A percentile compares a stretch with the other conserved stretches of the same genome.
phyloP scores from a whole-genome alignment of 2,329 filamentous ascomycete genomes.

The Trichoderma semiorbis region DNA sequence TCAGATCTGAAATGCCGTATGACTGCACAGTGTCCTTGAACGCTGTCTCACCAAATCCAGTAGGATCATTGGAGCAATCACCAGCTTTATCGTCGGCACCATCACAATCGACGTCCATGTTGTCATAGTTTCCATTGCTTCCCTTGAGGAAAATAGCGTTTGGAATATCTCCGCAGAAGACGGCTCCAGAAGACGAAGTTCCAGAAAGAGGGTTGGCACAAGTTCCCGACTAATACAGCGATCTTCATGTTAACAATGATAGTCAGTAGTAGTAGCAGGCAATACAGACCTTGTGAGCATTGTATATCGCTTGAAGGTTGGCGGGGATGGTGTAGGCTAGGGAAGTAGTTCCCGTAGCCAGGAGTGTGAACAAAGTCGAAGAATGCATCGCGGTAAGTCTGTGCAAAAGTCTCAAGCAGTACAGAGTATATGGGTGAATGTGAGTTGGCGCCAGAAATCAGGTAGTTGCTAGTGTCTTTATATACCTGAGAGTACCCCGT shows the following conservation, averaged over 20 bases:
- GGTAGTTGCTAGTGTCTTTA: not conserved
- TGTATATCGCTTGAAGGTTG: slow-evolving; percentile 20
- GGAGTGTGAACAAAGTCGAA: slow-evolving; percentile 14
- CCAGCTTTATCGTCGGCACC: slow-evolving; percentile 34
- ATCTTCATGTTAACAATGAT: not conserved
- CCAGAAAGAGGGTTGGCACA: slow-evolving; percentile 24
- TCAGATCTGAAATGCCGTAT: slow-evolving; percentile 36
- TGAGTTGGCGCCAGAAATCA: not conserved
- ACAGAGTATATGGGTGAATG: not conserved
- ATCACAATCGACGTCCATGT: slow-evolving; percentile 53
- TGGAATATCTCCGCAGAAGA: slow-evolving; percentile 33
- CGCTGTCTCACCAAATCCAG: slow-evolving; percentile 39
- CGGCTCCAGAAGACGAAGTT: slow-evolving; percentile 18
- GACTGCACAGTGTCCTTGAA: slow-evolving; percentile 36
- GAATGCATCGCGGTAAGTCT: slow-evolving; percentile 13
- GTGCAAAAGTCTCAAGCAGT: not conserved
- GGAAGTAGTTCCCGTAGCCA: slow-evolving; percentile 14
- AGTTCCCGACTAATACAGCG: slow-evolving; percentile 28
- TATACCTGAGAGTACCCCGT: not conserved
- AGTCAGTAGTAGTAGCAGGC: too few species aligned
- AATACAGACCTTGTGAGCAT: slow-evolving; percentile 19
- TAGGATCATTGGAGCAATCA: slow-evolving; percentile 36
- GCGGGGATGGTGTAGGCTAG: slow-evolving; percentile 17
- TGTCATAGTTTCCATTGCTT: slow-evolving; percentile 25
- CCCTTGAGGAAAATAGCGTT: slow-evolving; percentile 18